Evolutionary conservation across 257 asterid species (phyloP).

Genomic region (Solanum dulcamara): DNA sequence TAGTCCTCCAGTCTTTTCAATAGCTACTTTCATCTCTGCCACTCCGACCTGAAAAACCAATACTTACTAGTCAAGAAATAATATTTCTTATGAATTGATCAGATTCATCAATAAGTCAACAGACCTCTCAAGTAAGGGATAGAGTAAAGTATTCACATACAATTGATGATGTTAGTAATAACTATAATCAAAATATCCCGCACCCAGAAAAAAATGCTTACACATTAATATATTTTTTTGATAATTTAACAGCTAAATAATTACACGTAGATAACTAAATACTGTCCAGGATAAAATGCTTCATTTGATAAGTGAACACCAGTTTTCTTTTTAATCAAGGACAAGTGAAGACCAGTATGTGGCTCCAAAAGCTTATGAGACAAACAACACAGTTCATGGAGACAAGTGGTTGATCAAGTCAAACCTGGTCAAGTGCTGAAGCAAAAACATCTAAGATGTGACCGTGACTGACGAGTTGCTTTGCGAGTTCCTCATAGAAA

Average conservation of each 20-base stretch:
- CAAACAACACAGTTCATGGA: neutral
- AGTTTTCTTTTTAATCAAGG: neutral
- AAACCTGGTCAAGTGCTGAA: conserved; percentile 98
- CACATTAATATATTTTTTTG: neutral
- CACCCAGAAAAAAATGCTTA: neutral
- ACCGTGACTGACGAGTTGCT: conserved; percentile 80
- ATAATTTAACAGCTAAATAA: neutral
- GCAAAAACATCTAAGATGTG: conserved; percentile 92
- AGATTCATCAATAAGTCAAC: neutral
- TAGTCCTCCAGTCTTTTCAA: conserved; percentile 94
- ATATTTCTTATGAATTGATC: neutral
- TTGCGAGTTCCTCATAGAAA: conserved; percentile 83
- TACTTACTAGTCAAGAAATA: neutral
- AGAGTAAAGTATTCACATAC: neutral
- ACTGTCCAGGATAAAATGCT: neutral
- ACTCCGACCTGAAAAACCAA: conserved; percentile 65
- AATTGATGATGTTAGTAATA: neutral
- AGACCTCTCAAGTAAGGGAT: neutral
- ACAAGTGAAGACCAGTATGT: neutral
- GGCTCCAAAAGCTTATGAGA: neutral
- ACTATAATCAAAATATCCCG: neutral
- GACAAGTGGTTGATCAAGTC: neutral
- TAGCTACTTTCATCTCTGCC: conserved; percentile 99
- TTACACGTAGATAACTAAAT: neutral
- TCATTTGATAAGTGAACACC: neutral